phyloP scores from a whole-genome alignment of 768 basidiomycete species.

The Tricholoma furcatifolium region DNA sequence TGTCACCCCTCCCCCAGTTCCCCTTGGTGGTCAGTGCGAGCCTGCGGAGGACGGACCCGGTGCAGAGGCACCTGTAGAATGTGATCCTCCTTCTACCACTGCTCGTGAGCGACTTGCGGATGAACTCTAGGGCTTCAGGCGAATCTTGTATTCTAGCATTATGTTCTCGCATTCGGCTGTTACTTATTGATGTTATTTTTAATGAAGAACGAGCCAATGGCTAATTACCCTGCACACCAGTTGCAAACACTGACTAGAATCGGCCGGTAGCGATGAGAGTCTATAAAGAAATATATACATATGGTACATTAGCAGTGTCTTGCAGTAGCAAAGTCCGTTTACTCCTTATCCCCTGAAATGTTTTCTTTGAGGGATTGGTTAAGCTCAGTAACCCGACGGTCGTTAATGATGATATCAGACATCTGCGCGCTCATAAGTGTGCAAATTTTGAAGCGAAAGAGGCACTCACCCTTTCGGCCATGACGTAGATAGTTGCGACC shows the following conservation, averaged over 20 bases:
- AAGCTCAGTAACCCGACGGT: not conserved
- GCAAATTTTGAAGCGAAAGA: not conserved
- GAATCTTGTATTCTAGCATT: constrained; percentile 4
- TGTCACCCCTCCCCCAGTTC: not conserved
- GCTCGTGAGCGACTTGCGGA: constrained; percentile 14
- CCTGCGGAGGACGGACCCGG: constrained; percentile 5
- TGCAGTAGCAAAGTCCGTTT: not conserved
- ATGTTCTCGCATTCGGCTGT: not conserved
- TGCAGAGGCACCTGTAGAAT: constrained; percentile 12
- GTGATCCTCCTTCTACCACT: constrained; percentile 5
- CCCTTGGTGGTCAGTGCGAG: not conserved
- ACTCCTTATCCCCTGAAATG: not conserved
- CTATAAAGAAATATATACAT: too few relatives aligned
- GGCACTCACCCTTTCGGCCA: constrained; percentile 9
- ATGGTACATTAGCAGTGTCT: not conserved
- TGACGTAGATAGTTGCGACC: constrained; percentile 8
- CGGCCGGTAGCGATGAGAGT: too few relatives aligned
- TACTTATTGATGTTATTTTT: not conserved
- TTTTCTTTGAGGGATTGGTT: not conserved
- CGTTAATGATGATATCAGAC: constrained; percentile 8
- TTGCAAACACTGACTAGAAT: too few relatives aligned
- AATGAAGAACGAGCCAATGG: not conserved
- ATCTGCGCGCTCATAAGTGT: not conserved
- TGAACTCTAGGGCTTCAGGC: constrained; percentile 17
- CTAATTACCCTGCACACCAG: too few relatives aligned